Evolutionary conservation across 257 asterid species (phyloP).

Genomic region (Lycium ferocissimum): DNA sequence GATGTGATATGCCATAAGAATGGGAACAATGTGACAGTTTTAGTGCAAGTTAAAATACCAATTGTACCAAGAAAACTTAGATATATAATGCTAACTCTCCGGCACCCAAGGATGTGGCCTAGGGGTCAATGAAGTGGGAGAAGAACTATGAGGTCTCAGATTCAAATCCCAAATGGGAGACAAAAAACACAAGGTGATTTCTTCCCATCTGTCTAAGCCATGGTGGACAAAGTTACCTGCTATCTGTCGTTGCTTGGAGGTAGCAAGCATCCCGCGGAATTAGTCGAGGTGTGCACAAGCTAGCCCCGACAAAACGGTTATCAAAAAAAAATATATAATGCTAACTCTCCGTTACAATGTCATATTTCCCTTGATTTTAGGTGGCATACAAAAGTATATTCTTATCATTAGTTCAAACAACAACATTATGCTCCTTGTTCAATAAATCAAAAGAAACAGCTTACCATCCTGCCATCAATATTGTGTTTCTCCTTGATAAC

Average conservation of each 20-base stretch:
- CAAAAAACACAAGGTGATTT: too few species aligned
- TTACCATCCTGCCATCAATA: conserved; percentile 44
- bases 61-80: neutral
- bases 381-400: conserved; percentile 1
- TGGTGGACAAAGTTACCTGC: too few species aligned
- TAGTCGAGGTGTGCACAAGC: too few species aligned
- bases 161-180: too few species aligned
- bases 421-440: conserved; percentile 15
- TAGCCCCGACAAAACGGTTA: too few species aligned
- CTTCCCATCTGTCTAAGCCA: too few species aligned
- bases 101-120: too few species aligned
- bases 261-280: too few species aligned
- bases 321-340: neutral
- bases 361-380: neutral
- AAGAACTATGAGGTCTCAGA: too few species aligned
- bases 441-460: neutral
- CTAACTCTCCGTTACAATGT: neutral
- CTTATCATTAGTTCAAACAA: conserved; percentile 16
- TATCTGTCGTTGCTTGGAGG: too few species aligned
- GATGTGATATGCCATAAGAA: conserved; percentile 7
- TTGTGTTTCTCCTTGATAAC: conserved; percentile 44
- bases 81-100: neutral
- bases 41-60: neutral
- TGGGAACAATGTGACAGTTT: conserved; percentile 1
- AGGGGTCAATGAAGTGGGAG: too few species aligned